These are phyloP conservation scores for Rhynchosporium secalis DNA, from an alignment of 2,329 filamentous ascomycete genomes.

Conservation along the genomic window DNA sequence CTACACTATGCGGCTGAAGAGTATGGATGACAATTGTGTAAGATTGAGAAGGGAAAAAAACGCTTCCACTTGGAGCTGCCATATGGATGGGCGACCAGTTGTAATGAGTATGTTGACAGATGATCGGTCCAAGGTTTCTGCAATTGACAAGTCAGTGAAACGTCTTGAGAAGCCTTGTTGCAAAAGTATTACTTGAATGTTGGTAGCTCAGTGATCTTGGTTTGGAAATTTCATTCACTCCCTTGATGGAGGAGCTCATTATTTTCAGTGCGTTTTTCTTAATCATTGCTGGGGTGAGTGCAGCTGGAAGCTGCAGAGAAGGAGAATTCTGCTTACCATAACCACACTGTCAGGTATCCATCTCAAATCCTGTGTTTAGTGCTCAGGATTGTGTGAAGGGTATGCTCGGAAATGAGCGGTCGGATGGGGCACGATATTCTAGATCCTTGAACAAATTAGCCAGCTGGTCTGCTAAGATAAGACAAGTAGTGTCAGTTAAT, in stretches of 20 bases:
- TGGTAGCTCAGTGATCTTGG: slow-evolving; percentile 42
- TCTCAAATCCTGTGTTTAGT: neutral
- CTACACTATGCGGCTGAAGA: neutral
- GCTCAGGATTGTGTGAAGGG: neutral
- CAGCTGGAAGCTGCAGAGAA: neutral
- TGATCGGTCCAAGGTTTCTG: slow-evolving; percentile 15
- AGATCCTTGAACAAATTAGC: slow-evolving; percentile 14
- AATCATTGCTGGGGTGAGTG: slow-evolving; percentile 37
- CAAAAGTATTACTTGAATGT: slow-evolving; percentile 4
- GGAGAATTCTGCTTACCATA: slow-evolving; percentile 25
- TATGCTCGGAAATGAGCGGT: neutral
- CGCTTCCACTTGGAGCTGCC: slow-evolving; percentile 1
- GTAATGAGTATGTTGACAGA: neutral
- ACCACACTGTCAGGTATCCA: no score
- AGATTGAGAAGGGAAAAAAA: no score
- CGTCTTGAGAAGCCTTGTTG: neutral
- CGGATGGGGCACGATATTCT: neutral
- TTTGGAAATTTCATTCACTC: slow-evolving; percentile 40
- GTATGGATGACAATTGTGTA: no score
- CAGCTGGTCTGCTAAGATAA: neutral
- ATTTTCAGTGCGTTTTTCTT: slow-evolving; percentile 44
- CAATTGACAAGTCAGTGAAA: slow-evolving; percentile 17
- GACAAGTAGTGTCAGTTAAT: neutral
- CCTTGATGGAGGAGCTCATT: slow-evolving; percentile 35
- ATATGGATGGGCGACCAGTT: neutral